Evolutionary conservation across 2,329 filamentous ascomycete genomes (phyloP).

Genomic region (Erysiphe pulchra): DNA sequence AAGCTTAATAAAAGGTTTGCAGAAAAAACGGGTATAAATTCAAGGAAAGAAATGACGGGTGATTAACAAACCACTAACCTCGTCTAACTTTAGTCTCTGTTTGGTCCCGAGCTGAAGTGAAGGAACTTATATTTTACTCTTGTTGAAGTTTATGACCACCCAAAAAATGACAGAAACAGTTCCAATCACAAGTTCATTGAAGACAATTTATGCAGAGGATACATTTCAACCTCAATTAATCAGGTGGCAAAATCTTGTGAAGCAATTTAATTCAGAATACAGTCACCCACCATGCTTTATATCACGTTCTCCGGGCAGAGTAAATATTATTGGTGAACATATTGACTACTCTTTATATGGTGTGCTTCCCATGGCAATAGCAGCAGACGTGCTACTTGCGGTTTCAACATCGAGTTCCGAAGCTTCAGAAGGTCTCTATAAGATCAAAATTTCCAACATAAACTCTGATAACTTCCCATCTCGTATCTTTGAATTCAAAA

Average conservation of each 20-base stretch:
- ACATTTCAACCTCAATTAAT: conserved; percentile 38
- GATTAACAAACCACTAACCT: too few relatives aligned
- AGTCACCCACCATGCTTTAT: conserved; percentile 53
- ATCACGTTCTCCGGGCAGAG: conserved; percentile 70
- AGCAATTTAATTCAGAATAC: conserved; percentile 45
- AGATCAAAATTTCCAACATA: conserved; percentile 58
- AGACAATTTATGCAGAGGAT: conserved; percentile 62
- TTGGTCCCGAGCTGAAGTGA: too few relatives aligned
- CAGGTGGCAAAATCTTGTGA: conserved; percentile 52
- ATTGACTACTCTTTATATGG: conserved; percentile 97
- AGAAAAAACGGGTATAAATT: too few relatives aligned
- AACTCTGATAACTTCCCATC: conserved; percentile 49
- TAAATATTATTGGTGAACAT: conserved; percentile 98
- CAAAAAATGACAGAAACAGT: conserved; percentile 30
- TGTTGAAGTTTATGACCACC: too few relatives aligned
- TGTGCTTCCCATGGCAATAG: conserved; percentile 86
- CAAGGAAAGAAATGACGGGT: too few relatives aligned
- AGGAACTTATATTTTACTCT: too few relatives aligned
- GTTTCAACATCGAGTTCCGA: conserved; percentile 28
- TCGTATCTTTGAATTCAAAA: conserved; percentile 46
- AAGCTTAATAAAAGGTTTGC: too few relatives aligned
- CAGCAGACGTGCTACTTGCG: conserved; percentile 71
- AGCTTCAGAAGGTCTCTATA: conserved; percentile 28
- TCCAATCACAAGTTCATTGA: conserved; percentile 47
- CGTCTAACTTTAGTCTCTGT: too few relatives aligned